Percentiles rank a stretch among this genome's conserved stretches.
phyloP scores from a whole-genome alignment of 352 stramenopile genomes.

The Saprolegnia diclina region DNA sequence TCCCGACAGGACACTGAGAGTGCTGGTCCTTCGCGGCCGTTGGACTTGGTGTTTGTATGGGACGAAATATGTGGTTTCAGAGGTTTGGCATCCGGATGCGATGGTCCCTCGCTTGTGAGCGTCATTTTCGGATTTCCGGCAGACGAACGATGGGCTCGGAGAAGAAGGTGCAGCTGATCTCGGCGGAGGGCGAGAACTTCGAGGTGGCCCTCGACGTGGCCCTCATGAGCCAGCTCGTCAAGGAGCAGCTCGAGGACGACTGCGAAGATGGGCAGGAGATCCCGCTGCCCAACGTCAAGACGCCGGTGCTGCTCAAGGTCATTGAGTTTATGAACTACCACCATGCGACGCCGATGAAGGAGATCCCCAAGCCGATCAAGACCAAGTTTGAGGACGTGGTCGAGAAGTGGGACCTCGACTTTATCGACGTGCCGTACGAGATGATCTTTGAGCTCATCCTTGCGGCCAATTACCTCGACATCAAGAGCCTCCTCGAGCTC shows the following conservation, averaged over 20 bases:
- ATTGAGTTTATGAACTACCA: constrained; percentile 58
- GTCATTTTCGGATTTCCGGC: constrained; percentile 5
- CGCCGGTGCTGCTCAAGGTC: constrained; percentile 43
- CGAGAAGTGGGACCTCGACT: constrained; percentile 52
- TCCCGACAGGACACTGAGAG: too few relatives aligned
- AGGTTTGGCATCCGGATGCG: not conserved
- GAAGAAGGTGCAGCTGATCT: constrained; percentile 46
- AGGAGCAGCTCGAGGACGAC: constrained; percentile 47
- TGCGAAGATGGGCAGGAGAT: constrained; percentile 41
- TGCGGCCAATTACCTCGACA: constrained; percentile 66
- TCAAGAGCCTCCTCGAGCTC: constrained; percentile 57
- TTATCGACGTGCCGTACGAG: constrained; percentile 45
- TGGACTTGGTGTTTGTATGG: not conserved
- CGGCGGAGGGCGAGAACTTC: constrained; percentile 51
- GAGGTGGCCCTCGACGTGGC: constrained; percentile 39
- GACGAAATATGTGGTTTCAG: not conserved
- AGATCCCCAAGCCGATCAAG: constrained; percentile 58
- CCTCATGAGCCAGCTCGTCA: constrained; percentile 42
- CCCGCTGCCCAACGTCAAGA: constrained; percentile 56
- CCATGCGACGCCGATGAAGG: constrained; percentile 45
- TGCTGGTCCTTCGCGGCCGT: not conserved
- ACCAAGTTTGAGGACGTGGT: constrained; percentile 46
- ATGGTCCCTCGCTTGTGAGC: not conserved
- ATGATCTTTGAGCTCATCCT: constrained; percentile 62
- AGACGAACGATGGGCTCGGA: constrained; percentile 3